Evolutionary conservation across 2,329 filamentous ascomycete species (phyloP).

Genomic region (Trichothecium sympodiale): DNA sequence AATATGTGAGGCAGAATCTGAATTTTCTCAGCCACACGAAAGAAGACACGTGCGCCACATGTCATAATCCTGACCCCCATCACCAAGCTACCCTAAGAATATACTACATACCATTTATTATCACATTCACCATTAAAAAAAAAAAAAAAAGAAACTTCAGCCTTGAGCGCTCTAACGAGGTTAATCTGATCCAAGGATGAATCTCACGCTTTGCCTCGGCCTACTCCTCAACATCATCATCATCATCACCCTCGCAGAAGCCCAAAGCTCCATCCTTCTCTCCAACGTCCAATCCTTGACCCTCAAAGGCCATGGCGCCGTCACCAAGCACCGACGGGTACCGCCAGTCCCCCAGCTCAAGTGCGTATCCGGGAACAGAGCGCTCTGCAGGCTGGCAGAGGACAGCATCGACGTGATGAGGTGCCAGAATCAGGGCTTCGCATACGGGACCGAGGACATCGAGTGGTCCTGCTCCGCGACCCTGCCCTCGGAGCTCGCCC

Average conservation of each 20-base stretch:
- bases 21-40: too few species aligned
- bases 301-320: slow-evolving; percentile 49
- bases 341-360: slow-evolving; percentile 65
- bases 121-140: too few species aligned
- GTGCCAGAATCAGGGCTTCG: slow-evolving; percentile 75
- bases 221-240: slow-evolving; percentile 8
- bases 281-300: slow-evolving; percentile 66
- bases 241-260: slow-evolving; percentile 10
- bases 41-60: too few species aligned
- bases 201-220: background rate
- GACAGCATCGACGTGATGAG: slow-evolving; percentile 64
- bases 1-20: too few species aligned
- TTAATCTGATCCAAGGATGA: too few species aligned
- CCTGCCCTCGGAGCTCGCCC: slow-evolving; percentile 50
- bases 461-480: slow-evolving; percentile 77
- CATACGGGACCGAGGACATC: slow-evolving; percentile 70
- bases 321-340: slow-evolving; percentile 68
- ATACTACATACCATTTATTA: too few species aligned
- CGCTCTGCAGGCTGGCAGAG: slow-evolving; percentile 58
- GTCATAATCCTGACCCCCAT: too few species aligned
- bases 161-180: too few species aligned
- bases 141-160: too few species aligned
- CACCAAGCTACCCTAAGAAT: too few species aligned
- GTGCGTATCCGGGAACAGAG: slow-evolving; percentile 54
- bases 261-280: slow-evolving; percentile 43